Percentiles rank a stretch among this genome's conserved stretches.
Evolutionary conservation across 208 protist genomes (phyloP).

Genomic region (Trypanosomatidae sp.): DNA sequence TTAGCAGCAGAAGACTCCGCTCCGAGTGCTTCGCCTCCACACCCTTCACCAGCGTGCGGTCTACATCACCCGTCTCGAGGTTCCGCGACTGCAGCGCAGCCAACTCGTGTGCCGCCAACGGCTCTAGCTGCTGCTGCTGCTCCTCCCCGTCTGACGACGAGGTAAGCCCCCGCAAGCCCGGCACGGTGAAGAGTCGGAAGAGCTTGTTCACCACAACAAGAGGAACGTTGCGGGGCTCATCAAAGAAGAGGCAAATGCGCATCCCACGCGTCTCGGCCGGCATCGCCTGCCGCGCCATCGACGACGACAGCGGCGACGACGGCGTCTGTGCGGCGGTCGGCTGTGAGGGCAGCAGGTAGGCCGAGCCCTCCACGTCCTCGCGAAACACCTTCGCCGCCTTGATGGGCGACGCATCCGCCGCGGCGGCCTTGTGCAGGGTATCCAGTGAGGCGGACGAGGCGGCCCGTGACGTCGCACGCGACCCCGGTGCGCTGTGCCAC

Average conservation of each 20-base stretch:
- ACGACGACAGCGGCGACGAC: not conserved
- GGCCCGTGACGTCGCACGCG: not conserved
- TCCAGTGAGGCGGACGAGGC: not conserved
- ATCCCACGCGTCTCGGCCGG: conserved; percentile 30
- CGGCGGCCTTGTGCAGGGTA: not conserved
- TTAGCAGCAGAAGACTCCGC: conserved; percentile 46
- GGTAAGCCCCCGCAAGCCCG: conserved; percentile 17
- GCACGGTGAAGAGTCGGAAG: conserved; percentile 49
- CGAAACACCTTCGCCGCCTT: conserved; percentile 12
- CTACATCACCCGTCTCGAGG: too few species aligned
- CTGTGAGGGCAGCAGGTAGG: conserved; percentile 25
- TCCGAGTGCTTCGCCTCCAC: too few species aligned
- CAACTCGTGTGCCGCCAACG: not conserved
- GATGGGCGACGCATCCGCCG: not conserved
- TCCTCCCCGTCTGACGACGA: conserved; percentile 12
- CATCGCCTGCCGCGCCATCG: not conserved
- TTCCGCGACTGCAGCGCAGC: not conserved
- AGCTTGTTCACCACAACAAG: conserved; percentile 59
- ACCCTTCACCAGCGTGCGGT: too few species aligned
- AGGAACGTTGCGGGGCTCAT: conserved; percentile 36
- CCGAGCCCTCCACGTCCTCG: conserved; percentile 35
- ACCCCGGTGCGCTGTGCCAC: conserved; percentile 4
- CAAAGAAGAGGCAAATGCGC: conserved; percentile 54
- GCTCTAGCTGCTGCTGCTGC: not conserved
- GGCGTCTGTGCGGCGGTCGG: not conserved